phyloP scores from a whole-genome alignment of 768 basidiomycete genomes.

The Suillus subluteus region DNA sequence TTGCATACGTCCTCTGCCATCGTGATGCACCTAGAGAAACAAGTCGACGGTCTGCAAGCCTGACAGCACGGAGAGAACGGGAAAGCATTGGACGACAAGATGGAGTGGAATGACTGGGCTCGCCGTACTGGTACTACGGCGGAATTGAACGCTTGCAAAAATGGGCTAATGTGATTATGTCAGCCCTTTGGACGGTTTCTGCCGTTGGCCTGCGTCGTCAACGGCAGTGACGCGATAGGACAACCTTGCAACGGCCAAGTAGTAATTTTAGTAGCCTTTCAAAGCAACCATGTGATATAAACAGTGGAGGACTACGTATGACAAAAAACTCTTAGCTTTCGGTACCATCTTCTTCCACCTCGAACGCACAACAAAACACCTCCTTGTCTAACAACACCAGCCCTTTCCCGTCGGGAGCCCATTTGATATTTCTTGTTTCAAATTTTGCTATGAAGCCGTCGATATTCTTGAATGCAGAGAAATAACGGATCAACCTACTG shows the following conservation, averaged over 20 bases:
- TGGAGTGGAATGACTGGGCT: background rate
- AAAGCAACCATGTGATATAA: background rate
- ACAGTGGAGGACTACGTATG: background rate
- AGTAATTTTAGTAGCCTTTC: background rate
- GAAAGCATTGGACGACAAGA: constrained; percentile 52
- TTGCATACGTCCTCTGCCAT: constrained; percentile 50
- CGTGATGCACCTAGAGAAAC: constrained; percentile 35
- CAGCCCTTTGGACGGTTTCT: constrained; percentile 10
- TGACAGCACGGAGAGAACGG: constrained; percentile 59
- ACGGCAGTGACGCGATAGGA: background rate
- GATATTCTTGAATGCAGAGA: background rate
- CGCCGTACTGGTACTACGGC: background rate
- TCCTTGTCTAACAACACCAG: constrained; percentile 75
- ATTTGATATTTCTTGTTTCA: constrained; percentile 66
- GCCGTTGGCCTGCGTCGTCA: constrained; percentile 4
- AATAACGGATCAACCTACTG: constrained; percentile 43
- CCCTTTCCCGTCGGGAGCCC: constrained; percentile 89
- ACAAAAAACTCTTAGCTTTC: constrained; percentile 6
- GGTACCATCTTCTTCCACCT: constrained; percentile 56
- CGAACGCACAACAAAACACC: constrained; percentile 85
- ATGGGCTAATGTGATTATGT: constrained; percentile 9
- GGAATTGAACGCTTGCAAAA: constrained; percentile 8
- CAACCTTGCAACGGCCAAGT: background rate
- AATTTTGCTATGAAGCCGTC: constrained; percentile 58
- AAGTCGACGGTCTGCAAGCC: constrained; percentile 46